phyloP scores from a whole-genome alignment of 352 stramenopile genomes.

The Pythium aquatile region DNA sequence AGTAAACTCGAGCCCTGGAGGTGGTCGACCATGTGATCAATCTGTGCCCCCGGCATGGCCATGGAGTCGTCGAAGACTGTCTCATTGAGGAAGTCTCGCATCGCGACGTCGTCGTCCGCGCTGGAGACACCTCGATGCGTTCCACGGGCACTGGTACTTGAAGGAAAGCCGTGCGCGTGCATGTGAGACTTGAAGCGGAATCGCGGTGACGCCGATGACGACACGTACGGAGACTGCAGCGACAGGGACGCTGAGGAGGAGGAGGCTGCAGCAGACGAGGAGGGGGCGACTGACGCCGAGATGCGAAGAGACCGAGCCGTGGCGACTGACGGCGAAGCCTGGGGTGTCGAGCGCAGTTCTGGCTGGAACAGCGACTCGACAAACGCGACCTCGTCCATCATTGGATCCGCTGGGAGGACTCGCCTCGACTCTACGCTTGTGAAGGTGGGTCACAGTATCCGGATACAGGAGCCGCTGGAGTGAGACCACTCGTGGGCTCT shows the following conservation, averaged over 20 bases:
- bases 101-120: slow-evolving; percentile 43
- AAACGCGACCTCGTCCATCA: slow-evolving; percentile 69
- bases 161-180: background rate
- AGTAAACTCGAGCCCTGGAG: slow-evolving; percentile 9
- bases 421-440: background rate
- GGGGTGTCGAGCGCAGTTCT: slow-evolving; percentile 41
- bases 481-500: background rate
- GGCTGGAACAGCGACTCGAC: slow-evolving; percentile 61
- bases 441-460: too few species aligned
- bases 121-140: slow-evolving; percentile 21
- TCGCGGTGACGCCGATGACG: slow-evolving; percentile 1
- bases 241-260: slow-evolving; percentile 16
- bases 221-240: slow-evolving; percentile 3
- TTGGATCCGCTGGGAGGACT: background rate
- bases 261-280: slow-evolving; percentile 2
- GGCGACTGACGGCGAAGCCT: slow-evolving; percentile 7
- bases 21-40: slow-evolving; percentile 19
- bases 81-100: slow-evolving; percentile 45
- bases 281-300: slow-evolving; percentile 6
- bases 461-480: background rate
- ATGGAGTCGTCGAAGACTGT: slow-evolving; percentile 42
- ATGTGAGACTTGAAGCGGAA: background rate
- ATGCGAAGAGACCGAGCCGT: slow-evolving; percentile 21
- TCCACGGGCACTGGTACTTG: background rate
- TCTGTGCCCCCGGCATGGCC: slow-evolving; percentile 11